Base-by-base conservation (phyloP, 495 filamentous ascomycete genomes). In the Podospora tetraspora region DNA sequence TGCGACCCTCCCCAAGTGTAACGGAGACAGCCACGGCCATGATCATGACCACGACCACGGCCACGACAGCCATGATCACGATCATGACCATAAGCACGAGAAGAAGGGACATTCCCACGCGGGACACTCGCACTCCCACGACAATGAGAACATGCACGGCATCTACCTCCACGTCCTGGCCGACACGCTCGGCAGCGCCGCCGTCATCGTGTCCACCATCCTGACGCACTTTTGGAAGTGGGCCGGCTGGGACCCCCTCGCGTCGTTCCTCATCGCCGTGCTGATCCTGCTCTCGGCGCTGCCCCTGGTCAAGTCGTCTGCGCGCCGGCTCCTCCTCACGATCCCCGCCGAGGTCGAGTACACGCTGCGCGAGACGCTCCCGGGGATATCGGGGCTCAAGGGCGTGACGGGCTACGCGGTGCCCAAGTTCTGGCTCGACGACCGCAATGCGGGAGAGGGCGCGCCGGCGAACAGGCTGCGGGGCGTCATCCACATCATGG, bases 121-220 rank as follows among this genome's bases (percentile, higher is more conserved):
- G 59, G 43, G 52, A 52, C 71, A 79, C 61, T 43, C 63, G 11
- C 77, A 80, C 59, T 71, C 74, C 37, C 75, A 82, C 59, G 72
- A 24, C 65, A 97, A 96, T 76, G 96, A 99, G 73, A 99, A 99
- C 73, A 98, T 99, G 96, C 89, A 94, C 69, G 95, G 95, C n/a
- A 98, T 99, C 69, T 99, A 94, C 80, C 81, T 99, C 10, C 95
- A 99, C 73, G 91, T 99, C 65, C 83, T 98, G 4, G 96, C 94
- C 10, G 95, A 99, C 75, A 96, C 96, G 0, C 87, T 98, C 22
- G 95, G 95, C 13, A 97, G 93, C 43, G 91, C 93, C 19, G 94
- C 94, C 13, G 95, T 99, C 59, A 96, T 99, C 65, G 88, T 94
- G 58, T 97, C 93, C 12, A 98, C 95, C 5, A 80, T 92, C 0